Conservation (phyloP, 257 asterid species). For the Handroanthus guayacan region DNA sequence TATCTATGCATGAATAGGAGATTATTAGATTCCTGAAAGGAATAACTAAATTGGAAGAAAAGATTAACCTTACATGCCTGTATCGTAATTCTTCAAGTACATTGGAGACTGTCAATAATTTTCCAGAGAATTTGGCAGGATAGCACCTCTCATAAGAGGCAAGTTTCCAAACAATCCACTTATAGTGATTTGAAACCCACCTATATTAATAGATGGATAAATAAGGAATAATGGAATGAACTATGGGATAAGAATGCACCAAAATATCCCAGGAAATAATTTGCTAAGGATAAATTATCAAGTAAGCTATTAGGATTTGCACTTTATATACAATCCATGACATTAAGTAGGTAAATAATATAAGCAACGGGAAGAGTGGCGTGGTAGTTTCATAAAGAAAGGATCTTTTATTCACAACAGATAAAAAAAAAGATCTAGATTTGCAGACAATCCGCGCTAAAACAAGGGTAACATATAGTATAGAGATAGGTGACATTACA, state of each 20-base stretch:
- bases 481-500: slow-evolving; percentile 19
- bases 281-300: too few relatives aligned
- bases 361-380: slow-evolving; percentile 19
- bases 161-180: slow-evolving; percentile 96
- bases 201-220: slow-evolving; percentile 45
- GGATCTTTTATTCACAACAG: neutral
- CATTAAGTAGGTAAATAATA: slow-evolving; percentile 14
- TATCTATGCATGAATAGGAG: slow-evolving; percentile 56
- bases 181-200: slow-evolving; percentile 93
- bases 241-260: slow-evolving; percentile 12
- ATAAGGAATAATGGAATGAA: slow-evolving; percentile 15
- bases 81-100: slow-evolving; percentile 91
- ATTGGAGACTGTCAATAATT: slow-evolving; percentile 67
- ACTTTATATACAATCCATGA: slow-evolving; percentile 1
- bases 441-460: neutral
- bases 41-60: slow-evolving; percentile 22
- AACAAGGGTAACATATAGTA: neutral
- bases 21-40: slow-evolving; percentile 31
- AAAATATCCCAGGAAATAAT: slow-evolving; percentile 25
- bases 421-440: neutral
- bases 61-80: slow-evolving; percentile 56
- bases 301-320: neutral
- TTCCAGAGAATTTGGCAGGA: slow-evolving; percentile 74
- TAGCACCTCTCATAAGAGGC: slow-evolving; percentile 89
- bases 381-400: neutral